A percentile compares a stretch with the other conserved stretches of the same genome.
Conservation (phyloP, 1,284 basidiomycete species). For the Trametes pubescens region DNA sequence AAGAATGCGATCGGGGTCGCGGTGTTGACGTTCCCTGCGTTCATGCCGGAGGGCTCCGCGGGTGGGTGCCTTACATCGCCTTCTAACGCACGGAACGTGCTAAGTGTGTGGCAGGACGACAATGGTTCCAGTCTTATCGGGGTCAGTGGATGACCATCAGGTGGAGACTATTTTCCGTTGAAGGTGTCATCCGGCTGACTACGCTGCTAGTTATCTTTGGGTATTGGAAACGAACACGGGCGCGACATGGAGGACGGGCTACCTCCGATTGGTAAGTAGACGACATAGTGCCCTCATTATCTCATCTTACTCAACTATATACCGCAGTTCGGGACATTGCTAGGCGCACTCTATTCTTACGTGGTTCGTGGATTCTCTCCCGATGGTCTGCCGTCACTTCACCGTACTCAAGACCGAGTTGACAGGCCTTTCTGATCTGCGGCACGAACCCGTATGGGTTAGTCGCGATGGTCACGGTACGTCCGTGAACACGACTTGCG, state of each 20-base stretch:
- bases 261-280: slow-evolving; percentile 52
- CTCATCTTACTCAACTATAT: background rate
- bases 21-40: slow-evolving; percentile 54
- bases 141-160: slow-evolving; percentile 61
- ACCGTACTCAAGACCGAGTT: slow-evolving; percentile 5
- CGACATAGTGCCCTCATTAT: no score
- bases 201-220: slow-evolving; percentile 50
- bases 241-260: slow-evolving; percentile 57
- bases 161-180: slow-evolving; percentile 17
- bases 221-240: slow-evolving; percentile 61
- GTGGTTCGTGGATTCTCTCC: slow-evolving; percentile 45
- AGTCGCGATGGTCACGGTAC: slow-evolving; percentile 52
- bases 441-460: slow-evolving; percentile 55
- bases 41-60: slow-evolving; percentile 46
- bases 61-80: slow-evolving; percentile 39
- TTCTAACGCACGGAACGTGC: background rate
- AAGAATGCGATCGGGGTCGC: slow-evolving; percentile 58
- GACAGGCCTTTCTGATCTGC: slow-evolving; percentile 51
- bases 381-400: background rate
- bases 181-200: background rate
- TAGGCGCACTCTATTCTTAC: slow-evolving; percentile 56
- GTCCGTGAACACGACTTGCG: slow-evolving; percentile 17
- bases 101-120: slow-evolving; percentile 38
- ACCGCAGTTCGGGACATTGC: slow-evolving; percentile 51
- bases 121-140: slow-evolving; percentile 50